A percentile compares a stretch with the other conserved stretches of the same genome.
Conservation (phyloP, 208 protist species). For the Leishmania aethiopica region DNA sequence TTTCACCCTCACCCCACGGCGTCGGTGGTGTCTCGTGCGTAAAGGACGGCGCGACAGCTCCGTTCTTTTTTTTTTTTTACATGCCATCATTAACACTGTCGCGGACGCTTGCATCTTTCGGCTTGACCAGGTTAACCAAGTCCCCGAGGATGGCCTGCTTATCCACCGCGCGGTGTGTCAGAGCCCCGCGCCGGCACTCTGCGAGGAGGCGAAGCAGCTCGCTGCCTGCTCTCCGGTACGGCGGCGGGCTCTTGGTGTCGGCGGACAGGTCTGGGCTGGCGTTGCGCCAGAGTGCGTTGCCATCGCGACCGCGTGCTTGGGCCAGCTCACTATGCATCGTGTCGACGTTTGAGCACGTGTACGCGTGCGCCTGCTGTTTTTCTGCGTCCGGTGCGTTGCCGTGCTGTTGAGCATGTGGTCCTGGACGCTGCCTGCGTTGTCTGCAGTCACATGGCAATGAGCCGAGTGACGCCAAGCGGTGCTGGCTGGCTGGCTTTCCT, state of each 20-base stretch:
- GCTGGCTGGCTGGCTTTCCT: not conserved
- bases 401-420: not conserved
- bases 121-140: not conserved
- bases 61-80: not conserved
- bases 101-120: not conserved
- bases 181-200: not conserved
- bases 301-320: too few relatives aligned
- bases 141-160: not conserved
- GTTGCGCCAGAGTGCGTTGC: not conserved
- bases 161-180: not conserved
- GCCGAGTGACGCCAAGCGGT: not conserved
- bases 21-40: too few relatives aligned
- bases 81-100: not conserved
- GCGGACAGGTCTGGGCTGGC: not conserved
- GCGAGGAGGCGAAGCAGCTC: not conserved
- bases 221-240: not conserved
- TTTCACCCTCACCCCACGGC: not conserved
- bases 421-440: not conserved
- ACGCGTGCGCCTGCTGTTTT: not conserved
- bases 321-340: not conserved
- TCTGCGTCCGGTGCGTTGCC: not conserved
- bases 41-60: not conserved
- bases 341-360: not conserved
- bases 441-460: not conserved
- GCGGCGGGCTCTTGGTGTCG: not conserved